Percentiles rank a stretch among this genome's conserved stretches.
These are phyloP conservation scores for Priceomyces melissophilus DNA, from an alignment of 805 yeast genomes.

Conservation along the genomic window DNA sequence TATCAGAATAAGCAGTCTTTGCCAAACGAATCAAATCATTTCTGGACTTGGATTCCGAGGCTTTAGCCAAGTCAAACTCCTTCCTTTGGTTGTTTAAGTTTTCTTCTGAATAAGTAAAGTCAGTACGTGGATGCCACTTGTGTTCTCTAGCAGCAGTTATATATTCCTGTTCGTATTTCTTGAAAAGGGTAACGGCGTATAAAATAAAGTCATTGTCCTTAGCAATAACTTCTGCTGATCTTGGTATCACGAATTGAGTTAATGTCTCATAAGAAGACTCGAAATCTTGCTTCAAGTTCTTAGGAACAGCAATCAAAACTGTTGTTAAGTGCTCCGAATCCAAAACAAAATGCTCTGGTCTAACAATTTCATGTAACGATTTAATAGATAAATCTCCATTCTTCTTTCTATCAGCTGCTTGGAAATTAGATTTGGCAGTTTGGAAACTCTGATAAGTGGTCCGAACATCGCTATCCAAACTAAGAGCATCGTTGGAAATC, in stretches of 20 bases:
- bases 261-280: slow-evolving; percentile 70
- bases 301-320: slow-evolving; percentile 86
- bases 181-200: slow-evolving; percentile 80
- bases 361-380: slow-evolving; percentile 82
- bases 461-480: slow-evolving; percentile 82
- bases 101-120: slow-evolving; percentile 81
- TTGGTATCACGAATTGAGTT: slow-evolving; percentile 82
- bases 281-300: slow-evolving; percentile 56
- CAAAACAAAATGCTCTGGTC: slow-evolving; percentile 76
- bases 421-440: slow-evolving; percentile 76
- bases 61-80: slow-evolving; percentile 74
- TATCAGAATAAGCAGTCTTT: slow-evolving; percentile 85
- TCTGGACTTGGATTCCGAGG: slow-evolving; percentile 67
- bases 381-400: slow-evolving; percentile 91
- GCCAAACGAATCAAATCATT: slow-evolving; percentile 81
- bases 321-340: slow-evolving; percentile 85
- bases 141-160: slow-evolving; percentile 70
- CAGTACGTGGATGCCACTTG: slow-evolving; percentile 85
- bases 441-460: slow-evolving; percentile 71
- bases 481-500: slow-evolving; percentile 73
- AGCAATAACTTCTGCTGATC: slow-evolving; percentile 70
- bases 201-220: slow-evolving; percentile 71
- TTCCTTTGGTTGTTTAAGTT: slow-evolving; percentile 65
- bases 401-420: slow-evolving; percentile 88
- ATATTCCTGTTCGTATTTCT: slow-evolving; percentile 72